Base-by-base conservation (phyloP, 2,329 filamentous ascomycete genomes). In the Ophiostoma novo-ulmi region DNA sequence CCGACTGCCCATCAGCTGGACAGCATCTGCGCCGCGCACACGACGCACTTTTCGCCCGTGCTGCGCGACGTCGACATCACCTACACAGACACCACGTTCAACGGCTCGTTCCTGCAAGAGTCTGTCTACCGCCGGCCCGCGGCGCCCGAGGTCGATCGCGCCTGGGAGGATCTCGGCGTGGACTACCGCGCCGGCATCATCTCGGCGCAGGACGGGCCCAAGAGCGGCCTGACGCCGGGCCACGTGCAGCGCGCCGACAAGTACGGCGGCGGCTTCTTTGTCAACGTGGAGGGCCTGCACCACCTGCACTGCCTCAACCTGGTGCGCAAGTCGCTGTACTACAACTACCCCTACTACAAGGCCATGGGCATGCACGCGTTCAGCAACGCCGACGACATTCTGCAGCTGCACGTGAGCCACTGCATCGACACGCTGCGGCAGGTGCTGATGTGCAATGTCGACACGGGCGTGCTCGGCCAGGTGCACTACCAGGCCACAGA, bases 351-450 rank as follows among this genome's bases (percentile, higher is more conserved):
- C 22, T 84, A 88, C 75, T 89, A 89, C 76, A 81, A 81, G 72
- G 75, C 75, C 0, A 74, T 82, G 36, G 83, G 83, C 3, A 75
- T 81, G 31, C 84, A 85, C 1, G 82, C 85, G 0, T 90, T 89
- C 74, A 75, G 76, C 22, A 88, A 89, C 74, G 80, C 83, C 3
- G 85, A 86, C 26, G 77, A 80, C 48, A 84, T 89, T 63, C 77
- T 89, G 7, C 81, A 81, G 35, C 80, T 82, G 1, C 88, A 90
- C 75, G 80, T 87, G 74, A 85, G 86, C 5, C 87, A 89, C 72
- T 89, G 88, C 71, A 79, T 89, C 41, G 88, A 89, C 73, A 85
- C 85, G 3, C 72, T 89, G 64, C 84, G 87, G 0, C 87, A 89
- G 75, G 84, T 87, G 20, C 80, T 89, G 17, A 89, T 89, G 85